A percentile compares a stretch with the other conserved stretches of the same genome.
Conservation (phyloP, 2,329 filamentous ascomycete genomes). For the Talaromyces sp. region DNA sequence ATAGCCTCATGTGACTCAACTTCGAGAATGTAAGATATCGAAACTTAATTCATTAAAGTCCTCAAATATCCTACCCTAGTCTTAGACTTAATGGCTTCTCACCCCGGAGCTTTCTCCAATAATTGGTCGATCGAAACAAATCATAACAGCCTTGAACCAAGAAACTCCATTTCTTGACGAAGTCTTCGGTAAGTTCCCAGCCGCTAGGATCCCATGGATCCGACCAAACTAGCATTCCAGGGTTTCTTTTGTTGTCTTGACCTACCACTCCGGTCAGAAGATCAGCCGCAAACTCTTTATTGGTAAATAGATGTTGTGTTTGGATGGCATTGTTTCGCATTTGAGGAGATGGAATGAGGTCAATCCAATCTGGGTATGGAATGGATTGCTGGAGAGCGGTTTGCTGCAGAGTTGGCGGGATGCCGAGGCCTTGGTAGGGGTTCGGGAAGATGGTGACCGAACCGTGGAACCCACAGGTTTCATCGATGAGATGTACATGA, state of each 20-base stretch:
- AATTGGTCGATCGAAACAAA: conserved; percentile 34
- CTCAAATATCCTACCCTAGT: no score
- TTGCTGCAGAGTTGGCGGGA: conserved; percentile 30
- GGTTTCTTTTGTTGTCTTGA: neutral
- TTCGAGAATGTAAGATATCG: no score
- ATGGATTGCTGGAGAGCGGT: conserved; percentile 32
- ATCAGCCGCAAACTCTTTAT: conserved; percentile 36
- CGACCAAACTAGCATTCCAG: conserved; percentile 33
- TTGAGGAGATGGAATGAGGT: conserved; percentile 38
- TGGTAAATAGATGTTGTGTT: conserved; percentile 26
- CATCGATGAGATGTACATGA: neutral
- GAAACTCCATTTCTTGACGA: conserved; percentile 35
- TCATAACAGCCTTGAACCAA: conserved; percentile 32
- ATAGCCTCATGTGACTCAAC: no score
- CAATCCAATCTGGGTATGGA: conserved; percentile 36
- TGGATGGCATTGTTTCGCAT: conserved; percentile 36
- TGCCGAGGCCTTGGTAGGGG: neutral
- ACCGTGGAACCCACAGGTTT: neutral
- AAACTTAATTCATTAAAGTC: no score
- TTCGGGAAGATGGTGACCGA: neutral
- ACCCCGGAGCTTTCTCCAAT: conserved; percentile 32
- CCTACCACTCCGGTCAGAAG: conserved; percentile 21
- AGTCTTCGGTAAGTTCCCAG: conserved; percentile 38
- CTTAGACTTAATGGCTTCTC: conserved; percentile 22
- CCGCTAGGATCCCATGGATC: conserved; percentile 29